These are phyloP conservation scores for Acanthamoeba lugdunensis DNA, from an alignment of 208 protist genomes.

Conservation along the genomic window DNA sequence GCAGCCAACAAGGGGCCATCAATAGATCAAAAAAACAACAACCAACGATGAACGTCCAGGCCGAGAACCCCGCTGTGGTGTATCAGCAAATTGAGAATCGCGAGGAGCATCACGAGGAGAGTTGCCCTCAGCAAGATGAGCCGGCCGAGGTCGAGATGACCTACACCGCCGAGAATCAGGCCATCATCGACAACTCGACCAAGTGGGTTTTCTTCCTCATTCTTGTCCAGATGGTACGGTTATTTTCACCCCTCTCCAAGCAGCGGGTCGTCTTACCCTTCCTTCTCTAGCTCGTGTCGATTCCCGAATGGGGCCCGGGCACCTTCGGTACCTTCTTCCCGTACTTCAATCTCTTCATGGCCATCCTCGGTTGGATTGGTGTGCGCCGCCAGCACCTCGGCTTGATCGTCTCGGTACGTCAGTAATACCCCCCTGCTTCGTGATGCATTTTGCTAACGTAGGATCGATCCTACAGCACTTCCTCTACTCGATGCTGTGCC, in stretches of 20 bases:
- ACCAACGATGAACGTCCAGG: background rate
- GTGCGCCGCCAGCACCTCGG: background rate
- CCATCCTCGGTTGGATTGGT: slow-evolving; percentile 22
- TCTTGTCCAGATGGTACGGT: slow-evolving; percentile 31
- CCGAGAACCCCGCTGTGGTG: background rate
- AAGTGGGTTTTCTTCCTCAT: slow-evolving; percentile 21
- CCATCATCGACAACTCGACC: background rate
- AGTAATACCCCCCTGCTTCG: background rate
- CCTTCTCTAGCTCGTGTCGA: background rate
- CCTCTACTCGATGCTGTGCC: slow-evolving; percentile 34
- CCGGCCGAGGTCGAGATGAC: background rate
- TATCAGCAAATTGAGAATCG: background rate
- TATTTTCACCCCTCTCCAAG: background rate
- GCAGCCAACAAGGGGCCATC: no score
- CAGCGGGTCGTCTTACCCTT: background rate
- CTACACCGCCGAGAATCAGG: slow-evolving; percentile 12
- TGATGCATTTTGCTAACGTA: background rate
- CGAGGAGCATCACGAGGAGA: background rate
- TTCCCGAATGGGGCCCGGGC: background rate
- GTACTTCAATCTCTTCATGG: slow-evolving; percentile 53
- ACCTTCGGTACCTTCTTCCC: background rate
- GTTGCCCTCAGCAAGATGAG: background rate
- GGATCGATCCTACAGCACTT: slow-evolving; percentile 6
- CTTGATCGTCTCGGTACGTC: slow-evolving; percentile 17
- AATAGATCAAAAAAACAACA: background rate